These are phyloP conservation scores for Penicillium hordei DNA, from an alignment of 2,329 filamentous ascomycete species.

Conservation along the genomic window DNA sequence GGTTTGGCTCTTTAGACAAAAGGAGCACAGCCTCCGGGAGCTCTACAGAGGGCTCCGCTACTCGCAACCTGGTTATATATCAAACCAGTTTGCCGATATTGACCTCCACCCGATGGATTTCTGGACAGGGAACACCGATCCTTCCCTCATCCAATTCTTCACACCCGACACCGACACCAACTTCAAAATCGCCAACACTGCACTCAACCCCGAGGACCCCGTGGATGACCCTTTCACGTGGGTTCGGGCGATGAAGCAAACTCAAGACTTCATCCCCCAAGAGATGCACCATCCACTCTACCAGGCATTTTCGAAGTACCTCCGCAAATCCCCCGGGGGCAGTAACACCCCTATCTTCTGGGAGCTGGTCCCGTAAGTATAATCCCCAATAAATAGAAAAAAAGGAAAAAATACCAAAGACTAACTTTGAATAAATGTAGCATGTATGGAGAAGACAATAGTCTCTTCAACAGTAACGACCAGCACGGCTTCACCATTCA, in stretches of 20 bases:
- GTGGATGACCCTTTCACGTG: not conserved
- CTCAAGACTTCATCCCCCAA: not conserved
- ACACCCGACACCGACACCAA: not conserved
- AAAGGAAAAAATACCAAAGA: too few species aligned
- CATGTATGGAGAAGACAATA: not conserved
- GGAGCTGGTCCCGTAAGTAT: not conserved
- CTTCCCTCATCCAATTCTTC: slow-evolving; percentile 1
- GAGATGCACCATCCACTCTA: not conserved
- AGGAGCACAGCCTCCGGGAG: not conserved
- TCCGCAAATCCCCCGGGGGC: not conserved
- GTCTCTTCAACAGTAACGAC: slow-evolving; percentile 5
- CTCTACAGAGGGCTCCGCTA: not conserved
- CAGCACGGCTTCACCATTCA: slow-evolving; percentile 2
- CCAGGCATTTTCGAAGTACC: not conserved
- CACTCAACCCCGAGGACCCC: not conserved
- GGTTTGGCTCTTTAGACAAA: not conserved
- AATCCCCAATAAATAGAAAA: too few species aligned
- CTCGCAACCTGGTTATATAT: not conserved
- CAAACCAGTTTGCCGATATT: not conserved
- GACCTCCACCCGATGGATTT: slow-evolving; percentile 1
- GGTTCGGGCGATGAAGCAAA: not conserved
- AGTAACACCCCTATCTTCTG: not conserved
- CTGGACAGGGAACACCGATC: not conserved
- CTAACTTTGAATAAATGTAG: not conserved
- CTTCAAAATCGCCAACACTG: not conserved